Evolutionary conservation across 1,139 yeast species (phyloP).

Genomic region (Nadsonia commutata): DNA sequence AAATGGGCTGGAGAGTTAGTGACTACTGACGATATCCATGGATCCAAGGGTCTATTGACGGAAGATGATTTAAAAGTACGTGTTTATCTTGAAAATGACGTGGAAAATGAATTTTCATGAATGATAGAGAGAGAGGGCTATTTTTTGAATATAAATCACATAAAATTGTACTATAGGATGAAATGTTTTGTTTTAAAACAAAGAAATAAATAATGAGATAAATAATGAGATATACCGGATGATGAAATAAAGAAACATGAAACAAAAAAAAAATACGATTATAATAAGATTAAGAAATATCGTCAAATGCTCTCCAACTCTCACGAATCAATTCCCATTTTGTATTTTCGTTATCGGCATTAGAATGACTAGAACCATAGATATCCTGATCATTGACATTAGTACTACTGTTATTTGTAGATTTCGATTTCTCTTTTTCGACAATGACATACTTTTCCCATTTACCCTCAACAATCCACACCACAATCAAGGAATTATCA

Average conservation of each 20-base stretch:
- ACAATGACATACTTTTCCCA: slow-evolving; percentile 79
- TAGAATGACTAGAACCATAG: slow-evolving; percentile 5
- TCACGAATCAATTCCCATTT: slow-evolving; percentile 53
- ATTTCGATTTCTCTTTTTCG: slow-evolving; percentile 26
- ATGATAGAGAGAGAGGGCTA: no score
- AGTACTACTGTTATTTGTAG: slow-evolving; percentile 1
- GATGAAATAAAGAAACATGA: no score
- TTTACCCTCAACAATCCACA: slow-evolving; percentile 52
- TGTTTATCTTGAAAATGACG: neutral
- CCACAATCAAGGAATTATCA: slow-evolving; percentile 46
- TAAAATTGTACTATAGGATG: no score
- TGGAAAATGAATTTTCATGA: no score
- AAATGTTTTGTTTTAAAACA: no score
- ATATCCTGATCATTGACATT: neutral
- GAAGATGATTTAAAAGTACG: neutral
- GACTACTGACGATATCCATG: neutral
- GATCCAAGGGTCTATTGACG: neutral
- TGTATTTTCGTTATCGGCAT: slow-evolving; percentile 14
- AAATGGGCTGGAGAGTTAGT: slow-evolving; percentile 4
- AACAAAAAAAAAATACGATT: no score
- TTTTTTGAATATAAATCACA: no score
- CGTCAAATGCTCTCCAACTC: slow-evolving; percentile 60
- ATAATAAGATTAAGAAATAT: slow-evolving; percentile 10
- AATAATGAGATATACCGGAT: no score
- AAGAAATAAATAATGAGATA: no score